Base-by-base conservation (phyloP, 2,329 filamentous ascomycete species). In the Diaporthe aspalathi region DNA sequence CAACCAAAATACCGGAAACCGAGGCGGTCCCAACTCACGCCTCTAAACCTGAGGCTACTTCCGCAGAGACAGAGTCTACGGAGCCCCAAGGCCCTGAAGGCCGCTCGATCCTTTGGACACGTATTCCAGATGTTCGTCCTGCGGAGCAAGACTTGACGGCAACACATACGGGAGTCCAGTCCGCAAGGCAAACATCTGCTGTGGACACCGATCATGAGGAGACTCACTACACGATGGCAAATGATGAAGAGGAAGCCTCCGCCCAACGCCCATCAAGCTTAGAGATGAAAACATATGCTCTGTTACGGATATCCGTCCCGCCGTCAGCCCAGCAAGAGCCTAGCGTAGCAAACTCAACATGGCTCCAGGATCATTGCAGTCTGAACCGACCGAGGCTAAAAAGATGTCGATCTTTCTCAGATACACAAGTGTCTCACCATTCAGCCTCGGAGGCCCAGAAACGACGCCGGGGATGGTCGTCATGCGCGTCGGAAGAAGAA, bases 381-480 rank as follows among this genome's bases (percentile, higher is more conserved):
- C n/a, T 57, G 17, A 2, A 24, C 9, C n/a, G 4, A 38, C 40
- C 52, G 14, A 16, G 6, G 5, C 43, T 27, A 16, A 29, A 32
- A 17, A 50, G 22, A 32, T 14, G 43, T 3, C 53, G 6, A 12
- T 50, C 43, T 27, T 50, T 17, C 24, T 2, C 14, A 22, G 29
- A 5, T 6, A 17, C 29, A 43, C 22, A 16, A 1, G 9, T 8
- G 17, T 2, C 43, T 35, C 7, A 17, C 14, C 5, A 32, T n/a
- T 14, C 11, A 8, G 17, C 38, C 20, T 4, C 17, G 2, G 9
- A 7, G 20, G 9, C 1, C n/a, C 27, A 38, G 11, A n/a, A 24
- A 45, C 65, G 35, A 38, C 27, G 38, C 11, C 40, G 65, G 9
- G 50, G 38, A 38, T 47, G 38, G 38, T 67, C 65, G 16, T 56